Evolutionary conservation across 768 basidiomycete species (phyloP).

Genomic region (Candolleomyces eurysporus): DNA sequence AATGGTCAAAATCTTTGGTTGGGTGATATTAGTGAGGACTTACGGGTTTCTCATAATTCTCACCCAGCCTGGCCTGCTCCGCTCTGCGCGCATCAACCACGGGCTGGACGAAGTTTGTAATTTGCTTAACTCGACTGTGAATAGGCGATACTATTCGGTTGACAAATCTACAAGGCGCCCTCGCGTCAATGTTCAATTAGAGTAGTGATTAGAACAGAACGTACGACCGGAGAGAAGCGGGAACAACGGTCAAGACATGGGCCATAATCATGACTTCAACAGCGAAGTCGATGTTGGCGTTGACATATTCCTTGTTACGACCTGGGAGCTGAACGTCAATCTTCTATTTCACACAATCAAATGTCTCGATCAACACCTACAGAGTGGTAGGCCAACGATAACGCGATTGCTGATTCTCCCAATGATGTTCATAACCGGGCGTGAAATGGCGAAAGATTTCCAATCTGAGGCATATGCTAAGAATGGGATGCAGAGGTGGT

Average conservation of each 20-base stretch:
- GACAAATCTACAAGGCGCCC: background rate
- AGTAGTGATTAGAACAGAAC: conserved; percentile 6
- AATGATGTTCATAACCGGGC: background rate
- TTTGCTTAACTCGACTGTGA: conserved; percentile 3
- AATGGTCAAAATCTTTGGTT: background rate
- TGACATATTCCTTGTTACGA: background rate
- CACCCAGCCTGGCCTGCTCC: conserved; percentile 2
- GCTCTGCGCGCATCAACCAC: conserved; percentile 12
- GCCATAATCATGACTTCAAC: background rate
- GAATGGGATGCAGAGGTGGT: background rate
- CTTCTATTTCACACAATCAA: too few relatives aligned
- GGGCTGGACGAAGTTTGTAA: conserved; percentile 6
- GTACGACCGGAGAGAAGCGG: conserved; percentile 35
- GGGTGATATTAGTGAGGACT: background rate
- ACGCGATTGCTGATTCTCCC: background rate
- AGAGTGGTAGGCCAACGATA: conserved; percentile 8
- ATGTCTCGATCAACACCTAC: background rate
- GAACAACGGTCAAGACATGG: background rate
- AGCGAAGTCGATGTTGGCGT: background rate
- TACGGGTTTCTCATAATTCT: conserved; percentile 11
- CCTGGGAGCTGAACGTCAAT: too few relatives aligned
- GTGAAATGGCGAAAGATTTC: background rate
- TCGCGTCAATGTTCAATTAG: conserved; percentile 1
- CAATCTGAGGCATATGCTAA: background rate
- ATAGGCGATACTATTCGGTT: background rate